These are phyloP conservation scores for Mangifera indica DNA, from an alignment of 345 rosid species.

Conservation along the genomic window DNA sequence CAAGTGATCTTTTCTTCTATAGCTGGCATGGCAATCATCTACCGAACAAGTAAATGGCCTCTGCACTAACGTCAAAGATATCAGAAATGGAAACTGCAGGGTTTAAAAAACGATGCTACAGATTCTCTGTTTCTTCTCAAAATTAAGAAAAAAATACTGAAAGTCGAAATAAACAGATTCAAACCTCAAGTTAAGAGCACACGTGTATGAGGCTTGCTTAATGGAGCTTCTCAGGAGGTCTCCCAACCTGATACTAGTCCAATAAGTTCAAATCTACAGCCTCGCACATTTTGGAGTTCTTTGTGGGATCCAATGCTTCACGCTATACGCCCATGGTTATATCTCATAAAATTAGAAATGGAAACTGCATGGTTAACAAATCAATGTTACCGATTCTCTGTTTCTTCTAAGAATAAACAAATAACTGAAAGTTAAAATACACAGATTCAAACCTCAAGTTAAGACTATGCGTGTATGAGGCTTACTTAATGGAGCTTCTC, in stretches of 20 bases:
- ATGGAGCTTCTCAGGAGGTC: slow-evolving; percentile 99
- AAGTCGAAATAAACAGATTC: slow-evolving; percentile 14
- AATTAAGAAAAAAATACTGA: neutral
- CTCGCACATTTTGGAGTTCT: slow-evolving; percentile 99
- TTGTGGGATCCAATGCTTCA: slow-evolving; percentile 99
- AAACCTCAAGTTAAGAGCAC: slow-evolving; percentile 39
- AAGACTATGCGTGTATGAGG: slow-evolving; percentile 76
- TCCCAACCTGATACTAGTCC: slow-evolving; percentile 99
- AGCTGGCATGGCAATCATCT: slow-evolving; percentile 68
- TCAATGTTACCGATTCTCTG: too few species aligned
- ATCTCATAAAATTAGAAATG: neutral
- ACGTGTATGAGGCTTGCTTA: slow-evolving; percentile 92
- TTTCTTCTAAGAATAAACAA: too few species aligned
- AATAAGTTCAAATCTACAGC: slow-evolving; percentile 51
- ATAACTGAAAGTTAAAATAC: neutral
- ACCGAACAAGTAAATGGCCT: slow-evolving; percentile 66
- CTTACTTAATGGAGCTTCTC: slow-evolving; percentile 94
- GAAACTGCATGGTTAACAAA: neutral
- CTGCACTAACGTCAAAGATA: slow-evolving; percentile 30
- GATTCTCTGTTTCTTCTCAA: too few species aligned
- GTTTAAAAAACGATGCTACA: too few species aligned
- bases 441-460: slow-evolving; percentile 41
- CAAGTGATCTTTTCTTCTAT: slow-evolving; percentile 89
- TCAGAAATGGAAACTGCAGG: neutral
- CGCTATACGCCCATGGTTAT: slow-evolving; percentile 63